These are phyloP conservation scores for Adansonia grandidieri DNA, from an alignment of 441 rosid species.

Conservation along the genomic window DNA sequence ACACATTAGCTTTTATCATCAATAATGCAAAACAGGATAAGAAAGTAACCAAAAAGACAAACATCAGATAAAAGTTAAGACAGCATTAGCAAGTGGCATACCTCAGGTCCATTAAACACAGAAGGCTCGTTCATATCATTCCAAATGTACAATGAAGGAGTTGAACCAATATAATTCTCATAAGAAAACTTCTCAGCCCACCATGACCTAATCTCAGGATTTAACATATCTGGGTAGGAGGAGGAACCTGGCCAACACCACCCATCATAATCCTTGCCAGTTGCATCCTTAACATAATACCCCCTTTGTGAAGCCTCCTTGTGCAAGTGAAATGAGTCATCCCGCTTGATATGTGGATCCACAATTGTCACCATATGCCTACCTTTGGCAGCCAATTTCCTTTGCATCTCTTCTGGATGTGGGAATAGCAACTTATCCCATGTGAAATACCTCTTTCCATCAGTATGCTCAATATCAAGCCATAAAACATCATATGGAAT, in stretches of 20 bases:
- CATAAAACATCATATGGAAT: constrained; percentile 97
- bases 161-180: constrained; percentile 80
- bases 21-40: not conserved
- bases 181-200: constrained; percentile 85
- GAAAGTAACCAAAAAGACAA: not conserved
- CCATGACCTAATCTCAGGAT: constrained; percentile 92
- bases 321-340: constrained; percentile 73
- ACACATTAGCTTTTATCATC: constrained; percentile 12
- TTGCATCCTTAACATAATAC: constrained; percentile 84
- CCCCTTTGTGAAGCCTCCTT: constrained; percentile 86
- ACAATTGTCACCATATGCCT: constrained; percentile 97
- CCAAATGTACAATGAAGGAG: constrained; percentile 91
- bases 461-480: constrained; percentile 98
- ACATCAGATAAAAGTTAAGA: not conserved
- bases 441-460: constrained; percentile 89
- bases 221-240: constrained; percentile 81
- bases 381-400: constrained; percentile 84
- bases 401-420: constrained; percentile 93
- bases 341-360: constrained; percentile 98
- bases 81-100: constrained; percentile 31
- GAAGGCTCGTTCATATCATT: constrained; percentile 99
- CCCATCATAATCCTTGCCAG: constrained; percentile 91
- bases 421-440: constrained; percentile 89
- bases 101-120: constrained; percentile 99
- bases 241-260: constrained; percentile 99